phyloP scores from a whole-genome alignment of 768 basidiomycete genomes.

The Calocybe cyanea region DNA sequence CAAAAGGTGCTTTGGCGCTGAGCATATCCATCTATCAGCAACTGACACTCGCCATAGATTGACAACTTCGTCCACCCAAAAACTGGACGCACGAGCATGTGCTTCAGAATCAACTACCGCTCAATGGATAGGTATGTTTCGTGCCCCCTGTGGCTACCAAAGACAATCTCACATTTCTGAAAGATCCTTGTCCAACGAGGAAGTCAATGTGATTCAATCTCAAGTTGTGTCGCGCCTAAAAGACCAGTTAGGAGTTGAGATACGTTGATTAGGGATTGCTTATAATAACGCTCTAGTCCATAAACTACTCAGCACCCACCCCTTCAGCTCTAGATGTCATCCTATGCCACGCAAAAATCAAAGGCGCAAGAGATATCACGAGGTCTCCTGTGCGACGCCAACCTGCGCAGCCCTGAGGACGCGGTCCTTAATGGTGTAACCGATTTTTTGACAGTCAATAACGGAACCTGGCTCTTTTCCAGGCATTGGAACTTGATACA shows the following conservation, averaged over 20 bases:
- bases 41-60: constrained; percentile 50
- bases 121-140: constrained; percentile 86
- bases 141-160: not conserved
- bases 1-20: constrained; percentile 43
- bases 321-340: constrained; percentile 16
- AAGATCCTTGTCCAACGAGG: constrained; percentile 86
- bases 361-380: constrained; percentile 32
- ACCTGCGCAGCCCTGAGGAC: constrained; percentile 94
- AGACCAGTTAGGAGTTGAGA: constrained; percentile 75
- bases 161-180: constrained; percentile 3
- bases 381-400: constrained; percentile 80
- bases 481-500: constrained; percentile 91
- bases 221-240: constrained; percentile 52
- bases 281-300: constrained; percentile 20
- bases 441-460: constrained; percentile 85
- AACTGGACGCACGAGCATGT: constrained; percentile 72
- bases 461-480: constrained; percentile 87
- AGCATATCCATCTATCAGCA: not conserved
- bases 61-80: constrained; percentile 91
- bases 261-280: constrained; percentile 52
- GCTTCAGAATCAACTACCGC: constrained; percentile 90
- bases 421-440: constrained; percentile 93
- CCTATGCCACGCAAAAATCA: constrained; percentile 9
- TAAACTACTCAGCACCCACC: constrained; percentile 13
- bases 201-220: constrained; percentile 78